Conservation (phyloP, 2,329 filamentous ascomycete species). For the Apiospora saccharicola region DNA sequence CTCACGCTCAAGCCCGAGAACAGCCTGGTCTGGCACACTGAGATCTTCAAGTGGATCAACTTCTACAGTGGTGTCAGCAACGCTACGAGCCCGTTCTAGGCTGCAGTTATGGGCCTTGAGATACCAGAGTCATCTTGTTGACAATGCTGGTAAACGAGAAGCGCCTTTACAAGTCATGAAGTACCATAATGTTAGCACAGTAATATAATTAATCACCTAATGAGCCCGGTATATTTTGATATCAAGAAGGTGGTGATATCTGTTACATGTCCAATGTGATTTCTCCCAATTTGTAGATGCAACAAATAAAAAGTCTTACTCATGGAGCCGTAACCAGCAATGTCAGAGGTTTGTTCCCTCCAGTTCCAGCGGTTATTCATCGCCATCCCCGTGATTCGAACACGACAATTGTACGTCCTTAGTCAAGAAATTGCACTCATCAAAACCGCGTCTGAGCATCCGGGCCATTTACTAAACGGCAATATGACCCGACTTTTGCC, state of each 20-base stretch:
- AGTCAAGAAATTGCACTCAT: too few relatives aligned
- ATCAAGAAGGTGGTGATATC: background rate
- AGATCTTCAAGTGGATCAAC: constrained; percentile 74
- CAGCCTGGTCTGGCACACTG: constrained; percentile 71
- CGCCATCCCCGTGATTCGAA: too few relatives aligned
- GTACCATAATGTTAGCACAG: background rate
- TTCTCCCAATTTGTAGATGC: background rate
- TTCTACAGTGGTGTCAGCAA: constrained; percentile 51
- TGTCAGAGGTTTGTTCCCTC: too few relatives aligned
- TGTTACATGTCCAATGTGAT: background rate
- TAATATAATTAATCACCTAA: background rate
- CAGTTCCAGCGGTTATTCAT: too few relatives aligned
- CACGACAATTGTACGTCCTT: too few relatives aligned
- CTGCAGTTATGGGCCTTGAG: background rate
- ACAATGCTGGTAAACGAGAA: background rate
- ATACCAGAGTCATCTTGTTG: too few relatives aligned
- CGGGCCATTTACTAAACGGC: too few relatives aligned
- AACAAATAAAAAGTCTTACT: background rate
- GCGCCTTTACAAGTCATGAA: background rate
- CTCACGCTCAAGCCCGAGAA: constrained; percentile 77
- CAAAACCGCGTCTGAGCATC: too few relatives aligned
- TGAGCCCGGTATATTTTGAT: background rate
- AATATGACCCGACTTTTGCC: too few relatives aligned
- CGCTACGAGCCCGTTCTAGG: constrained; percentile 39
- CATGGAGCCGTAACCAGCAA: too few relatives aligned